Conservation (phyloP, 129 eudicot species). For the Chrysanthemum seticuspe region DNA sequence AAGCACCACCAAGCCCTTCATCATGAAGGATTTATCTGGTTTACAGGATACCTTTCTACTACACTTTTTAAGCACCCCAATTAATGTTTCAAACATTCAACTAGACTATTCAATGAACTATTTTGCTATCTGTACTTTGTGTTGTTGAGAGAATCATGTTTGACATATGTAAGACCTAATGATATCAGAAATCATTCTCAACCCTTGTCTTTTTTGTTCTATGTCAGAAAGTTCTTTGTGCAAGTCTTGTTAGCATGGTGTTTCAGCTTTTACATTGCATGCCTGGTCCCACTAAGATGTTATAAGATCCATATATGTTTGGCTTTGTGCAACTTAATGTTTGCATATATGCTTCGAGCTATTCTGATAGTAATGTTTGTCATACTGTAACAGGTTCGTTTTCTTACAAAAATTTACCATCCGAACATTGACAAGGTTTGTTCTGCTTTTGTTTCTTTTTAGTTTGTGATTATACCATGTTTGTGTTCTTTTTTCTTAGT, state of each 20-base stretch:
- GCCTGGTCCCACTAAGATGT: background rate
- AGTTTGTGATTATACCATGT: conserved; percentile 11
- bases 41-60: no score
- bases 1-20: background rate
- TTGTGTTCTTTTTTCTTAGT: background rate
- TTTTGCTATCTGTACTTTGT: no score
- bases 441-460: conserved; percentile 2
- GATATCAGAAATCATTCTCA: background rate
- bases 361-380: conserved; percentile 1
- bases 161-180: background rate
- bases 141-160: no score
- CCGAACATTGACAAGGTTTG: conserved; percentile 59
- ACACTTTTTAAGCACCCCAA: no score
- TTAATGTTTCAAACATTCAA: no score
- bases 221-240: background rate
- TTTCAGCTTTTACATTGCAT: conserved; percentile 14
- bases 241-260: background rate
- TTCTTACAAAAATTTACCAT: conserved; percentile 54
- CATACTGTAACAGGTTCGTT: conserved; percentile 46
- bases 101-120: no score
- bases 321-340: conserved; percentile 9
- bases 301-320: conserved; percentile 1
- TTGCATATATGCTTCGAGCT: background rate
- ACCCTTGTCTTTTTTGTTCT: background rate
- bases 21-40: background rate